Evolutionary conservation across 306 rosid genomes (phyloP), one percentile per base, ranked within the genome.

Genomic region (Quercus glauca): DNA sequence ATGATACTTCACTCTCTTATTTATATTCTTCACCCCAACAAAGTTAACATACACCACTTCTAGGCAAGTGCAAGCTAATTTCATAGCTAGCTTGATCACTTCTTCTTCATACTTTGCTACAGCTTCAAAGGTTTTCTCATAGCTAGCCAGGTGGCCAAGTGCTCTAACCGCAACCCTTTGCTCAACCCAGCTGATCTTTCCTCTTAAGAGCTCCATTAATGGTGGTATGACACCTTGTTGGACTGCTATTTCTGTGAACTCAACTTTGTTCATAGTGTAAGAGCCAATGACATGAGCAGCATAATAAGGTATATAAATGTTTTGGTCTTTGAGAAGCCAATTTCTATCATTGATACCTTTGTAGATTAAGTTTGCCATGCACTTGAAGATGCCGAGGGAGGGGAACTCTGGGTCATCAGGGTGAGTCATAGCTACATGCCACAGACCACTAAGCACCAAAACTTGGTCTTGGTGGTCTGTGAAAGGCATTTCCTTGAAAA

Each of bases 211-310:
- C 74, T 91, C 95, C 49, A 93, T 25, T 31, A 91, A 69, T 7
- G 95, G 93, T 1, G 85, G 89, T 12, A 93, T 82, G 2, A 91
- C 93, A 3, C 98, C 97, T 0, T 92, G 83, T 25, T 86, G 49
- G 0, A 83, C 97, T 1, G 98, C 97, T 67, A 71, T 59, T 68
- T 89, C 85, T 12, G 93, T 91, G 43, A 90, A 93, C 76, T 87
- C 89, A 4, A 80, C 86, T 71, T 76, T 85, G 71, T 93, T 88
- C 88, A 91, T 89, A 6, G 98, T 93, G 76, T 91, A 91, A 49
- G 98, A 93, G 19, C 98, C 98, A 70, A 93, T 93, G 10, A 91
- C 85, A 56, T 93, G 98, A 43, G 95, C 95, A 15, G 98, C 95
- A 45, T 93, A 93, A 37, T 93, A 93, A 43, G 98, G 98, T 45